These are phyloP conservation scores for Nakaseomyces kungkrabaensis DNA, from an alignment of 1,139 yeast species.

Conservation along the genomic window DNA sequence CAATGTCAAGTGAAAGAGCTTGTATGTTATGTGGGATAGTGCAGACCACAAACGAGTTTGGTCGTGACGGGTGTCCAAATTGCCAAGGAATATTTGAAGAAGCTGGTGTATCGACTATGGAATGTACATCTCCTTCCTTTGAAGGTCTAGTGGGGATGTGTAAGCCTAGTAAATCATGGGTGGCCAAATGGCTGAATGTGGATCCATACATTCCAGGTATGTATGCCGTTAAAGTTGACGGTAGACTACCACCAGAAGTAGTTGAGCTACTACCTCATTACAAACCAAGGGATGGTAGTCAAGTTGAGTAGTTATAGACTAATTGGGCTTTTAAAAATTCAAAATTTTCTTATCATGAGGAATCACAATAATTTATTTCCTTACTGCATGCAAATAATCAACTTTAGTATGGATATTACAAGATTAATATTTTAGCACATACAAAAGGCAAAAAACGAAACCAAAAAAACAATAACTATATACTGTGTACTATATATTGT, in stretches of 20 bases:
- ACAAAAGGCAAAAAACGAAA: neutral
- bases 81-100: constrained; percentile 82
- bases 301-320: constrained; percentile 45
- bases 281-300: constrained; percentile 95
- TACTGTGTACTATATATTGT: neutral
- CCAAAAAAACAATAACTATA: neutral
- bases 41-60: constrained; percentile 50
- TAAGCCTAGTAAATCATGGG: constrained; percentile 86
- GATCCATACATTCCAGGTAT: constrained; percentile 84
- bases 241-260: constrained; percentile 81
- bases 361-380: neutral
- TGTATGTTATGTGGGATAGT: constrained; percentile 95
- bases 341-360: neutral
- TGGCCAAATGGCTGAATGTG: constrained; percentile 90
- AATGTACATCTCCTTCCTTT: constrained; percentile 91
- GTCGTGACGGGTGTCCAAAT: constrained; percentile 90
- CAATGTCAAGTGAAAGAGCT: constrained; percentile 64
- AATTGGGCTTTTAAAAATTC: no score
- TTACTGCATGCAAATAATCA: neutral
- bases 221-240: constrained; percentile 89
- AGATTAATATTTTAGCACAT: no score
- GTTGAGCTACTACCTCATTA: constrained; percentile 66
- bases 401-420: neutral
- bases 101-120: constrained; percentile 75
- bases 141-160: constrained; percentile 93